phyloP scores from a whole-genome alignment of 2,329 filamentous ascomycete species.

The Aureobasidium leucospermi region DNA sequence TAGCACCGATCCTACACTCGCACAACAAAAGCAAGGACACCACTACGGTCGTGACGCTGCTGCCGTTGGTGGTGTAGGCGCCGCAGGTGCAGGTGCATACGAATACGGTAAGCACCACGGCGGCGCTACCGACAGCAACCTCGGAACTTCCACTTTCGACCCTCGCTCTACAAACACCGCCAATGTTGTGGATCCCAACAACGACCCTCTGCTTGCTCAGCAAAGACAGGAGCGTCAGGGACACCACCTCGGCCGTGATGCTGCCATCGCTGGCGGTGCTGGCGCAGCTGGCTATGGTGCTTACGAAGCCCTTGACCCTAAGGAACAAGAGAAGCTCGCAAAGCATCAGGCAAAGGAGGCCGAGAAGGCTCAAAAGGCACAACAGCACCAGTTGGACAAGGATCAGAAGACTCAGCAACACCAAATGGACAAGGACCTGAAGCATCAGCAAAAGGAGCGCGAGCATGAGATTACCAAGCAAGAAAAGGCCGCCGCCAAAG shows the following conservation, averaged over 20 bases:
- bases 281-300: constrained; percentile 22
- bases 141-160: constrained; percentile 21
- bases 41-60: constrained; percentile 28
- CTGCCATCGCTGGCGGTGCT: constrained; percentile 22
- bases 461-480: constrained; percentile 21
- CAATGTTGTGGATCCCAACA: constrained; percentile 7
- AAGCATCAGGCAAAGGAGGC: constrained; percentile 19
- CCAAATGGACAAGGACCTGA: constrained; percentile 17
- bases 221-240: constrained; percentile 12
- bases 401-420: constrained; percentile 23
- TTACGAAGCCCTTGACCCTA: constrained; percentile 21
- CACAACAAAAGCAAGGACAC: constrained; percentile 16
- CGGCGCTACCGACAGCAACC: constrained; percentile 12
- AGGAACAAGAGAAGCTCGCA: constrained; percentile 25
- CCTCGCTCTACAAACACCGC: constrained; percentile 23
- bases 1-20: constrained; percentile 1
- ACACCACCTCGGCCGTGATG: constrained; percentile 22
- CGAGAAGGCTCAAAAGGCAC: constrained; percentile 23
- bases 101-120: constrained; percentile 17
- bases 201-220: constrained; percentile 5
- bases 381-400: constrained; percentile 16
- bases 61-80: constrained; percentile 26
- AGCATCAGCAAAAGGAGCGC: constrained; percentile 25
- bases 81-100: constrained; percentile 21
- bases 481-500: constrained; percentile 12